Evolutionary conservation across 371 early-diverging fungal genomes (phyloP), one percentile per base, ranked within the genome.

Genomic region (Mucor lusitanicus): DNA sequence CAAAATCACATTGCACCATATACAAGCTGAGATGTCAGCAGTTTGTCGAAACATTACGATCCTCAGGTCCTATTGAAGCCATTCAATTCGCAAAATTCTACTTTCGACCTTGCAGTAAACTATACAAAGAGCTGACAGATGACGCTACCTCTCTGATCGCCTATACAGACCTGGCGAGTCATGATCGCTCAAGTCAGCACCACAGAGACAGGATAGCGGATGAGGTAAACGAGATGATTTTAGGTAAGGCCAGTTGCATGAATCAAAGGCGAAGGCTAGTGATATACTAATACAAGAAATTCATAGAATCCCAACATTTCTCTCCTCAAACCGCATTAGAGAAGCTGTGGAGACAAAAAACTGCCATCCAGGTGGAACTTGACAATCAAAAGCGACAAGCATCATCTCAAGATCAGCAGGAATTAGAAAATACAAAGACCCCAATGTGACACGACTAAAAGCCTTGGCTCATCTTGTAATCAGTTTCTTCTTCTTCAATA

Each of bases 11-110:
- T 25, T 56, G 48, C 21, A 42, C 33, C 9, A 33, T 72, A n/a
- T 64, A 68, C 61, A 64, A 72, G 39, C 40, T 72, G 25, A 64
- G 64, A n/a, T 72, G 72, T 25, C 72, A 71, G 40, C 68, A 71
- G 17, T 71, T 71, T 33, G 56, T 71, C 13, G 72, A 71, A n/a
- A 60, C 39, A 5, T 23, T 68, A 17, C 48, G 58, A 13, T 23
- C 64, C n/a, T 32, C 46, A 35, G 74, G 64, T 12, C 61, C 63
- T 2, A 48, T 70, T 19, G 57, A 67, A 21, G 71, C 71, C 2
- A 67, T 74, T 50, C 56, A 62, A 35, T 71, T 71, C 68, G 74
- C 72, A 64, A 60, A 68, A 13, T 11, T 11, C 3, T 50, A 72
- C 27, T 56, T 72, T 57, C 59, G 58, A 21, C 65, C 68, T 13